These are phyloP conservation scores for Flaveria trinervia DNA, from an alignment of 129 eudicot species.

Conservation along the genomic window DNA sequence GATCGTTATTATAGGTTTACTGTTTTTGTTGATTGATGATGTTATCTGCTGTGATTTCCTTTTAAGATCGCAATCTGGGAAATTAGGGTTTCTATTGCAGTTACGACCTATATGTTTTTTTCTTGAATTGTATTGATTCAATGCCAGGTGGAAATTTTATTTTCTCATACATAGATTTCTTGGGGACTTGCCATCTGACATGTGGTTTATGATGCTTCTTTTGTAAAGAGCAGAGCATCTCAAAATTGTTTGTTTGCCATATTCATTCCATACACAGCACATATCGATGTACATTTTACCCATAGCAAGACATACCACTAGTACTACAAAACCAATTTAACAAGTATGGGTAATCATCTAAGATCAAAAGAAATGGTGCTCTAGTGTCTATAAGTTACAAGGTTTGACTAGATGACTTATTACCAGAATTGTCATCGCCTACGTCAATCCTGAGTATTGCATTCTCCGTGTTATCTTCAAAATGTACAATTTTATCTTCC, in stretches of 20 bases:
- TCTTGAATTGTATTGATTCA: neutral
- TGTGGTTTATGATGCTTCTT: neutral
- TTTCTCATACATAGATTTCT: neutral
- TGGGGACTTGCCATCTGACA: neutral
- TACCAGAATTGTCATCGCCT: neutral
- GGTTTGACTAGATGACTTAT: too few species aligned
- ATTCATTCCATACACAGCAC: neutral
- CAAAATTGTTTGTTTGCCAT: neutral
- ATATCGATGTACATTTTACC: neutral
- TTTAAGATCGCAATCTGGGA: constrained; percentile 10
- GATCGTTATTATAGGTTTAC: constrained; percentile 24
- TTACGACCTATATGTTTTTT: constrained; percentile 9
- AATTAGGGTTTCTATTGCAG: constrained; percentile 13
- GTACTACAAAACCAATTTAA: neutral
- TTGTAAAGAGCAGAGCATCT: neutral
- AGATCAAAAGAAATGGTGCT: neutral
- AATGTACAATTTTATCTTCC: neutral
- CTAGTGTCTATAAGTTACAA: too few species aligned
- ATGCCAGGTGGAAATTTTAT: neutral
- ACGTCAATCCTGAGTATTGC: neutral
- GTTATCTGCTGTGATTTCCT: neutral
- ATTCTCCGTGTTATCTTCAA: neutral
- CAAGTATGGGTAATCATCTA: neutral
- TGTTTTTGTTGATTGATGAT: constrained; percentile 22
- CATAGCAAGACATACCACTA: neutral